These are phyloP conservation scores for Fusarium sp. DNA, from an alignment of 2,329 filamentous ascomycete genomes.

Conservation along the genomic window DNA sequence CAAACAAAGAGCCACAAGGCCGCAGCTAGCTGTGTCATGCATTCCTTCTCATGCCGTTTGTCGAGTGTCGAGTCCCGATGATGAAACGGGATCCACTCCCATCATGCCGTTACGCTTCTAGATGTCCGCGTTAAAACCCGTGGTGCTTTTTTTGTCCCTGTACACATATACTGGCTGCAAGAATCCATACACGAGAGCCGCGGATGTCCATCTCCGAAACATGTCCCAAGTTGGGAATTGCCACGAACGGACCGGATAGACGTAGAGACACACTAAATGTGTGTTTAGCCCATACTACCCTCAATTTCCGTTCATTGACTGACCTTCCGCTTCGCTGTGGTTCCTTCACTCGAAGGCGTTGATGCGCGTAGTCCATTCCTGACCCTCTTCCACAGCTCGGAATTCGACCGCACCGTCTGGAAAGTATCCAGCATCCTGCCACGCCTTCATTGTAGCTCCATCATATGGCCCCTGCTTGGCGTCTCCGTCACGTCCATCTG, in stretches of 20 bases:
- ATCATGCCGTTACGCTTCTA: conserved; percentile 28
- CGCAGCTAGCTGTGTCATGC: conserved; percentile 35
- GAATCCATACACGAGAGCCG: conserved; percentile 23
- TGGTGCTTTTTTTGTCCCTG: conserved; percentile 19
- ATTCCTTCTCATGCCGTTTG: conserved; percentile 19
- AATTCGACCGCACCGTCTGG: conserved; percentile 80
- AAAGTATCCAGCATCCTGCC: conserved; percentile 93
- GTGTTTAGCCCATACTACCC: conserved; percentile 2
- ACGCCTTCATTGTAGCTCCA: conserved; percentile 83
- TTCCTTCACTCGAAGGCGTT: conserved; percentile 59
- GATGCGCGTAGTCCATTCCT: conserved; percentile 60
- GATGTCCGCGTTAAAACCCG: conserved; percentile 23
- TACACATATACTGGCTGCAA: conserved; percentile 36
- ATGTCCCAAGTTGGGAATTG: conserved; percentile 23
- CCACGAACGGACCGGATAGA: conserved; percentile 15
- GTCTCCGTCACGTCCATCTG: conserved; percentile 82
- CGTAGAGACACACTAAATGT: conserved; percentile 10
- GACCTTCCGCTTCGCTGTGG: conserved; percentile 22
- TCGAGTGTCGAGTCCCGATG: conserved; percentile 24
- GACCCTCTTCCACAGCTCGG: conserved; percentile 64
- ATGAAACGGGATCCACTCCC: conserved; percentile 36
- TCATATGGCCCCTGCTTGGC: conserved; percentile 89
- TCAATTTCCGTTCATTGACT: conserved; percentile 15
- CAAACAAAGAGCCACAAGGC: conserved; percentile 21
- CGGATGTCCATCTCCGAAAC: conserved; percentile 28